Percentiles rank a stretch among this genome's conserved stretches.
Conservation (phyloP, 768 basidiomycete species). For the Russula brevipes region DNA sequence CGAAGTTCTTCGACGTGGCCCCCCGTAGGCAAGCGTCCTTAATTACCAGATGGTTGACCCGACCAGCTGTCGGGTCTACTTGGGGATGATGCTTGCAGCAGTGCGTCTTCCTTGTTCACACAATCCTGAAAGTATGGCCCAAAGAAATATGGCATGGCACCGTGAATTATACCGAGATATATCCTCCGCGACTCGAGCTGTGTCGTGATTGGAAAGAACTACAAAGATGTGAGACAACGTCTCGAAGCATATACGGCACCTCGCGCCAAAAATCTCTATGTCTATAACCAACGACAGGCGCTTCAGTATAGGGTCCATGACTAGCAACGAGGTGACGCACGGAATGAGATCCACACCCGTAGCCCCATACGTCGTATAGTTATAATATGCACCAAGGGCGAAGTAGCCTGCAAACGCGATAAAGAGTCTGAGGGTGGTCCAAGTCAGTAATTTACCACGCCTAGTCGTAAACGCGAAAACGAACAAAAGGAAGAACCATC, state of each 20-base stretch:
- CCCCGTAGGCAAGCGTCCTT: too few relatives aligned
- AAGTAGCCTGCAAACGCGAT: slow-evolving; percentile 69
- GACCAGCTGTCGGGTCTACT: not conserved
- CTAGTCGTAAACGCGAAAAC: slow-evolving; percentile 28
- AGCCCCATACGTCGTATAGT: slow-evolving; percentile 83
- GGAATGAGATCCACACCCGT: slow-evolving; percentile 79
- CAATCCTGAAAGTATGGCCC: not conserved
- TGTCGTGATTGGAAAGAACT: slow-evolving; percentile 64
- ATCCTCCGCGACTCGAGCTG: slow-evolving; percentile 60
- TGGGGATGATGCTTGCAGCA: not conserved
- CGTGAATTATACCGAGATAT: slow-evolving; percentile 53
- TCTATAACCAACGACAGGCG: slow-evolving; percentile 35
- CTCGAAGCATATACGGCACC: slow-evolving; percentile 78
- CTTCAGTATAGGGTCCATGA: slow-evolving; percentile 8
- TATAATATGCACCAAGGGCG: slow-evolving; percentile 76
- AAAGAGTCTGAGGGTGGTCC: slow-evolving; percentile 42
- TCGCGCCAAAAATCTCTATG: slow-evolving; percentile 90
- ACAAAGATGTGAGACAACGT: slow-evolving; percentile 73
- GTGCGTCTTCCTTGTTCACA: slow-evolving; percentile 12
- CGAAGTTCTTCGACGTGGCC: not conserved
- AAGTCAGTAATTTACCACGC: slow-evolving; percentile 2
- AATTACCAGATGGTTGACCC: not conserved
- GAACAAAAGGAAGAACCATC: slow-evolving; percentile 85
- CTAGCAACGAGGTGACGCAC: slow-evolving; percentile 42
- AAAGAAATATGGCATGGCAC: not conserved